A percentile compares a stretch with the other conserved stretches of the same genome.
Conservation (phyloP, 2,329 filamentous ascomycete species). For the Colletotrichum shisoi region DNA sequence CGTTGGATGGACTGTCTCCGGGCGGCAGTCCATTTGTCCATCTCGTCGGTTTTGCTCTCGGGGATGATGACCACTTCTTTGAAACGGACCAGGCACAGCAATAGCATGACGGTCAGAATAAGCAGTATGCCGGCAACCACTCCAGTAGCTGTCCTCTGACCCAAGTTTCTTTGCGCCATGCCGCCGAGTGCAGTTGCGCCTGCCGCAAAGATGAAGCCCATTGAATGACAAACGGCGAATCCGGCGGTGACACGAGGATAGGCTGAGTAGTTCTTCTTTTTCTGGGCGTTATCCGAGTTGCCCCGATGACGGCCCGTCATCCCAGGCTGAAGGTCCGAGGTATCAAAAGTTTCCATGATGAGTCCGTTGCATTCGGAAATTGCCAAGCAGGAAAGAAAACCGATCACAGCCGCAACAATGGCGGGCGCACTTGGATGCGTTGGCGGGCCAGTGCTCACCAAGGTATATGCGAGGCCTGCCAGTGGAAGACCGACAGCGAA, state of each 20-base stretch:
- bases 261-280: slow-evolving; percentile 74
- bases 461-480: slow-evolving; percentile 71
- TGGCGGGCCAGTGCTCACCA: slow-evolving; percentile 69
- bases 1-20: slow-evolving; percentile 59
- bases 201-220: slow-evolving; percentile 75
- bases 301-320: slow-evolving; percentile 66
- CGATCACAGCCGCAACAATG: slow-evolving; percentile 70
- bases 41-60: slow-evolving; percentile 62
- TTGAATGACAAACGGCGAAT: slow-evolving; percentile 72
- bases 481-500: slow-evolving; percentile 74
- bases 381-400: slow-evolving; percentile 75
- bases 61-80: slow-evolving; percentile 74
- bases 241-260: slow-evolving; percentile 77
- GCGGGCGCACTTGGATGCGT: slow-evolving; percentile 70
- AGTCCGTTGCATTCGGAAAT: slow-evolving; percentile 79
- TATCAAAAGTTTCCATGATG: slow-evolving; percentile 83
- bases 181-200: slow-evolving; percentile 73
- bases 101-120: slow-evolving; percentile 68
- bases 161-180: slow-evolving; percentile 69
- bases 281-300: slow-evolving; percentile 50
- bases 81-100: slow-evolving; percentile 69
- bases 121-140: slow-evolving; percentile 73
- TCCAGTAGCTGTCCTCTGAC: slow-evolving; percentile 72
- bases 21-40: slow-evolving; percentile 61
- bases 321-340: slow-evolving; percentile 77